Evolutionary conservation across 805 yeast genomes (phyloP).

Genomic region (Saturnispora dispora): DNA sequence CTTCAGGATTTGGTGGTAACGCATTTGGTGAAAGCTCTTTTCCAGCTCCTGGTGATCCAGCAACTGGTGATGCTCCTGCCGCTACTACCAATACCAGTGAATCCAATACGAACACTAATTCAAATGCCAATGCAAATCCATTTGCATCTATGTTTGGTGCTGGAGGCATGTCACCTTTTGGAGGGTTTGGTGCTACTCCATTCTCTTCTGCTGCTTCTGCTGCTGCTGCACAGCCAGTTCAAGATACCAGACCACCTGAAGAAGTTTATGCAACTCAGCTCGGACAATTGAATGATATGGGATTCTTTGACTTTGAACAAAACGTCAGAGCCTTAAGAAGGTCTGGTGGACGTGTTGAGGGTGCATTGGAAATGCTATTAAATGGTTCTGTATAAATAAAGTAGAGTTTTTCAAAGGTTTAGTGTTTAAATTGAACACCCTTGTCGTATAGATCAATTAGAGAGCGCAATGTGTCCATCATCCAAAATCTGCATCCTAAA

Average conservation of each 20-base stretch:
- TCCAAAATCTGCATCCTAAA: conserved; percentile 37
- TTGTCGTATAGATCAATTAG: conserved; percentile 11
- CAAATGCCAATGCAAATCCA: conserved; percentile 37
- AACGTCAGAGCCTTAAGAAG: conserved; percentile 89
- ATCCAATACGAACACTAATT: conserved; percentile 9
- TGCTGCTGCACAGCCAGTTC: conserved; percentile 57
- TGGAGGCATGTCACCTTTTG: conserved; percentile 36
- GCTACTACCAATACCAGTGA: conserved; percentile 15
- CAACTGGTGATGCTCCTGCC: conserved; percentile 8
- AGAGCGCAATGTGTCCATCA: conserved; percentile 29
- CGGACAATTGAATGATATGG: conserved; percentile 73
- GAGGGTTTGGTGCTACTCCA: conserved; percentile 49
- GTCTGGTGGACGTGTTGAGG: conserved; percentile 95
- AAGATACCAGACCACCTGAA: conserved; percentile 68
- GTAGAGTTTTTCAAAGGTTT: not conserved
- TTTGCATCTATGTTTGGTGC: conserved; percentile 36
- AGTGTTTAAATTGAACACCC: conserved; percentile 1
- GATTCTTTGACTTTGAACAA: conserved; percentile 84
- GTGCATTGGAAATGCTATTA: conserved; percentile 83
- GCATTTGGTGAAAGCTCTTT: conserved; percentile 25
- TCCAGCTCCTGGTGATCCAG: conserved; percentile 42
- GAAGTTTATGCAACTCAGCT: conserved; percentile 64
- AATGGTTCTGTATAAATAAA: conserved; percentile 41
- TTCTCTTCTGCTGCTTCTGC: conserved; percentile 36
- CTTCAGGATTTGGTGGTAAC: conserved; percentile 15